Conservation (phyloP, 2,329 filamentous ascomycete species). For the Colletotrichum endophyticum region DNA sequence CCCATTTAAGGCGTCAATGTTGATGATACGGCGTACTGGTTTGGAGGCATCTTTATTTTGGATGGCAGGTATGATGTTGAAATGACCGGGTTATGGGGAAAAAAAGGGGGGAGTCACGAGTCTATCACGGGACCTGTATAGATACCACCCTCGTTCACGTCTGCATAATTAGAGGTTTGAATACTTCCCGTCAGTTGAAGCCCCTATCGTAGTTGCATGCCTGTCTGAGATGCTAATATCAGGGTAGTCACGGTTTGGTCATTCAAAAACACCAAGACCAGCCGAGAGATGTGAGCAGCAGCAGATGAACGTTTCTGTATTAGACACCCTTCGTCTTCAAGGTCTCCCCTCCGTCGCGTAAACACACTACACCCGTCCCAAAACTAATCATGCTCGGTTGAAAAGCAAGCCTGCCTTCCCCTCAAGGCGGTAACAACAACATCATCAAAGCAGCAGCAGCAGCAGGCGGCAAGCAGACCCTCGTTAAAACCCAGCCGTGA, state of each 20-base stretch:
- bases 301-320: background rate
- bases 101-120: background rate
- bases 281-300: background rate
- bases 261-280: background rate
- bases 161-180: background rate
- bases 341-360: background rate
- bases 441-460: background rate
- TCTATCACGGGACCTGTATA: background rate
- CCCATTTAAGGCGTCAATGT: background rate
- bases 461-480: background rate
- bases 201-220: background rate
- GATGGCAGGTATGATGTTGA: background rate
- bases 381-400: background rate
- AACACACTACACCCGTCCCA: background rate
- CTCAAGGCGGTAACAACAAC: background rate
- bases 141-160: conserved; percentile 14
- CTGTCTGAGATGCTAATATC: background rate
- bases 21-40: background rate
- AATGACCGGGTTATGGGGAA: background rate
- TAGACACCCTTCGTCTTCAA: background rate
- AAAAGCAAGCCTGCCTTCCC: background rate
- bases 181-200: background rate
- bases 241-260: background rate
- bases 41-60: background rate
- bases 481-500: background rate